These are phyloP conservation scores for Xylaria sp. DNA, from an alignment of 2,329 filamentous ascomycete species.

Conservation along the genomic window DNA sequence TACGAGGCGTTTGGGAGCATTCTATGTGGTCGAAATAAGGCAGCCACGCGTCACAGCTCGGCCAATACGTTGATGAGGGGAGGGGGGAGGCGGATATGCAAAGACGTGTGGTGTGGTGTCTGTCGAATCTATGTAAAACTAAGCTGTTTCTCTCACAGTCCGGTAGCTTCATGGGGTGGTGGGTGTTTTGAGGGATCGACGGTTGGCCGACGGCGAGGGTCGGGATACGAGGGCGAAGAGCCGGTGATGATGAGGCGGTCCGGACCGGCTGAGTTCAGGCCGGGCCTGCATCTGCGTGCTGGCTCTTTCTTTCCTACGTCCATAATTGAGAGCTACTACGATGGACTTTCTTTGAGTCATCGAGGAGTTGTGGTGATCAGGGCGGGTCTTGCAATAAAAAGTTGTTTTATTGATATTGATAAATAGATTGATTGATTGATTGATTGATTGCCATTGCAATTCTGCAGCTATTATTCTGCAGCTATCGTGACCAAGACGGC, in stretches of 20 bases:
- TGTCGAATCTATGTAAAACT: constrained; percentile 47
- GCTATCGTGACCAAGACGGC: neutral
- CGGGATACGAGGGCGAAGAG: constrained; percentile 22
- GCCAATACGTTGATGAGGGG: constrained; percentile 3
- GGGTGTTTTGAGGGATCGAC: constrained; percentile 15
- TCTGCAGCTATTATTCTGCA: neutral
- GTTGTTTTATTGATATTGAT: constrained; percentile 35
- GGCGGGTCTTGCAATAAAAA: constrained; percentile 45
- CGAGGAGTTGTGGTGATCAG: constrained; percentile 38
- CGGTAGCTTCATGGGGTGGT: constrained; percentile 25
- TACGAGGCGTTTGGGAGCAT: constrained; percentile 37
- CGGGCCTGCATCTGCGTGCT: constrained; percentile 11
- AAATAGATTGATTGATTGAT: constrained; percentile 32
- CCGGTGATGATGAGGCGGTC: constrained; percentile 12
- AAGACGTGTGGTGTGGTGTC: constrained; percentile 32
- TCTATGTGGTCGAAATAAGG: constrained; percentile 29
- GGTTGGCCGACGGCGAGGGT: constrained; percentile 15
- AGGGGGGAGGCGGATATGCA: constrained; percentile 32
- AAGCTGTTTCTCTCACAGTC: constrained; percentile 37
- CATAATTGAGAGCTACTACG: constrained; percentile 28
- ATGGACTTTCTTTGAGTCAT: constrained; percentile 29
- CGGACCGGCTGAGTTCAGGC: constrained; percentile 10
- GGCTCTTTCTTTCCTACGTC: constrained; percentile 23
- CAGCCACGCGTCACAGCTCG: constrained; percentile 21
- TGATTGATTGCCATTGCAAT: constrained; percentile 25